Percentiles rank a stretch among this genome's conserved stretches.
Conservation (phyloP, 257 asterid species). For the Avicennia marina region DNA sequence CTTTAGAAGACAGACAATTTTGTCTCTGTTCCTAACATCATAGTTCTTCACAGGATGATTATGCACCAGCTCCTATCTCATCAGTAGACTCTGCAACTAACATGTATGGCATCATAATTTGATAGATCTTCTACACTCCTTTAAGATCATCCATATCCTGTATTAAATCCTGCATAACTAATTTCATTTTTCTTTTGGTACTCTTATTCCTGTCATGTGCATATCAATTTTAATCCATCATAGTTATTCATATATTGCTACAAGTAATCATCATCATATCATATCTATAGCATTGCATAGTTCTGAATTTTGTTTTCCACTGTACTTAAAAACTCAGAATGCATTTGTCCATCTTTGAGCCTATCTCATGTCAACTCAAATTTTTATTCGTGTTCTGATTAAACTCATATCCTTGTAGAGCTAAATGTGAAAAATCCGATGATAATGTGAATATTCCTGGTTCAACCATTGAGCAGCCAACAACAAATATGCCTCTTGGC, state of each 20-base stretch:
- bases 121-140: conserved; percentile 13
- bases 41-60: conserved; percentile 64
- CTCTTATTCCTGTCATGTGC: background rate
- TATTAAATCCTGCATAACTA: background rate
- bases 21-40: background rate
- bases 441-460: conserved; percentile 47
- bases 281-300: background rate
- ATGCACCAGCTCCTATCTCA: conserved; percentile 40
- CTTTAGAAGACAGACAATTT: background rate
- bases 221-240: background rate
- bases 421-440: conserved; percentile 49
- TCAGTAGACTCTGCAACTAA: conserved; percentile 37
- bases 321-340: background rate
- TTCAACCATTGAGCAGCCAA: conserved; percentile 36
- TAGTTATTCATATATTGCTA: background rate
- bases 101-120: conserved; percentile 39
- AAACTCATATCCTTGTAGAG: conserved; percentile 32
- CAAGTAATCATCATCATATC: background rate
- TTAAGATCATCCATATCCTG: background rate
- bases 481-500: conserved; percentile 23
- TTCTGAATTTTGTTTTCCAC: background rate
- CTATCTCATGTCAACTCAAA: background rate
- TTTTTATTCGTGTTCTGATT: conserved; percentile 16
- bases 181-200: background rate
- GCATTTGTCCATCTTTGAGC: background rate